A percentile compares a stretch with the other conserved stretches of the same genome.
These are phyloP conservation scores for Xylariaceae sp. DNA, from an alignment of 2,329 filamentous ascomycete species.

Conservation along the genomic window DNA sequence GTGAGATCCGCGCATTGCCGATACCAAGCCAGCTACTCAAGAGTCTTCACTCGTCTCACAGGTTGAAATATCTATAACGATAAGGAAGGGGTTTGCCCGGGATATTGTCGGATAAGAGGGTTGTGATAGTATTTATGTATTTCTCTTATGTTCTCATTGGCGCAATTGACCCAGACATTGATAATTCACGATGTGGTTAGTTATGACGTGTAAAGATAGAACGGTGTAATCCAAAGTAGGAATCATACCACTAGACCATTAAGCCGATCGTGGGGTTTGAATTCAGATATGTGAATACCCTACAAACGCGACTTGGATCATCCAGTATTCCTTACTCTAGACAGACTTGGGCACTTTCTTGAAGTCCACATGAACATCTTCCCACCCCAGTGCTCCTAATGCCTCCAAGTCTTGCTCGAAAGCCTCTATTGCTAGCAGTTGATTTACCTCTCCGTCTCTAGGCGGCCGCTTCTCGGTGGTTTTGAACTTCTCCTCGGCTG, in stretches of 20 bases:
- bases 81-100: background rate
- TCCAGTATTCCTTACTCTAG: no score
- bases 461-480: conserved; percentile 11
- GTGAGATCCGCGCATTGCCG: background rate
- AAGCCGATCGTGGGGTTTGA: no score
- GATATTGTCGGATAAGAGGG: background rate
- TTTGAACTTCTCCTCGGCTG: conserved; percentile 22
- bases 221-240: no score
- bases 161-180: no score
- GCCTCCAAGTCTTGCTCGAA: conserved; percentile 16
- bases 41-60: background rate
- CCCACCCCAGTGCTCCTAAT: conserved; percentile 20
- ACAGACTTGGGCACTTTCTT: conserved; percentile 16
- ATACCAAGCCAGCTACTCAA: background rate
- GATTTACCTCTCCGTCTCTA: conserved; percentile 8
- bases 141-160: no score
- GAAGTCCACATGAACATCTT: conserved; percentile 23
- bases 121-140: background rate
- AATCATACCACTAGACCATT: no score
- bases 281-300: no score
- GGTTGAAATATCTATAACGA: background rate
- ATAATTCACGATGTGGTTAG: no score
- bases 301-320: no score
- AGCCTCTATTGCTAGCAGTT: conserved; percentile 10
- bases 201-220: no score